phyloP scores from a whole-genome alignment of 78 protist genomes.

The Dictyostelium capitatum region DNA sequence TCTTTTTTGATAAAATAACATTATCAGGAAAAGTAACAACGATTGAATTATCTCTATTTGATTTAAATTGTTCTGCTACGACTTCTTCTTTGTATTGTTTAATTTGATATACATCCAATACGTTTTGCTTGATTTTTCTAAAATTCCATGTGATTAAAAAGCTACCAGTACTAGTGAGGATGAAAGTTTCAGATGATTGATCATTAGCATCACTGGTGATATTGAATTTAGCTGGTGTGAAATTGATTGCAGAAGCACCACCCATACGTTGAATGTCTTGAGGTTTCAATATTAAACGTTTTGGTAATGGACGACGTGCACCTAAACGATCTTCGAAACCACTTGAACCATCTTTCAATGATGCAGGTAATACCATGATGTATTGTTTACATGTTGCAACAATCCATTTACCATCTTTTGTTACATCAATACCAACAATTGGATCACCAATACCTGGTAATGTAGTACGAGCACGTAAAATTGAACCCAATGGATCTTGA shows the following conservation, averaged over 20 bases:
- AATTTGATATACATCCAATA: slow-evolving; percentile 75
- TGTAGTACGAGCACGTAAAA: slow-evolving; percentile 74
- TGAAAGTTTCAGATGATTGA: slow-evolving; percentile 55
- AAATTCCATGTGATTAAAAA: slow-evolving; percentile 89
- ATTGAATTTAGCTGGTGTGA: slow-evolving; percentile 87
- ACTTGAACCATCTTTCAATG: slow-evolving; percentile 54
- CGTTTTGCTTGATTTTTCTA: slow-evolving; percentile 78
- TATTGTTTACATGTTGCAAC: slow-evolving; percentile 86
- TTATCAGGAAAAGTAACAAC: slow-evolving; percentile 86
- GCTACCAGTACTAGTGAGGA: slow-evolving; percentile 81
- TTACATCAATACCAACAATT: slow-evolving; percentile 76
- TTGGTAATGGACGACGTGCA: slow-evolving; percentile 61
- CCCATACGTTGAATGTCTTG: slow-evolving; percentile 69
- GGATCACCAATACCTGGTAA: slow-evolving; percentile 88
- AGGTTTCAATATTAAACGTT: slow-evolving; percentile 64
- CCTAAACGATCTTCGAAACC: slow-evolving; percentile 82
- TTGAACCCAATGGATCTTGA: slow-evolving; percentile 33
- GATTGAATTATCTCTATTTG: slow-evolving; percentile 60
- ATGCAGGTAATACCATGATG: slow-evolving; percentile 68
- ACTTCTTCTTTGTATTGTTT: slow-evolving; percentile 60
- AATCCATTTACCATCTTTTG: slow-evolving; percentile 85
- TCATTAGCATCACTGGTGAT: neutral
- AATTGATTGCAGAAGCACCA: slow-evolving; percentile 24
- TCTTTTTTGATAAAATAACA: slow-evolving; percentile 76
- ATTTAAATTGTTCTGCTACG: slow-evolving; percentile 87